Evolutionary conservation across 1,284 basidiomycete species (phyloP).

Genomic region (Cutaneotrichosporon arboriforme): DNA sequence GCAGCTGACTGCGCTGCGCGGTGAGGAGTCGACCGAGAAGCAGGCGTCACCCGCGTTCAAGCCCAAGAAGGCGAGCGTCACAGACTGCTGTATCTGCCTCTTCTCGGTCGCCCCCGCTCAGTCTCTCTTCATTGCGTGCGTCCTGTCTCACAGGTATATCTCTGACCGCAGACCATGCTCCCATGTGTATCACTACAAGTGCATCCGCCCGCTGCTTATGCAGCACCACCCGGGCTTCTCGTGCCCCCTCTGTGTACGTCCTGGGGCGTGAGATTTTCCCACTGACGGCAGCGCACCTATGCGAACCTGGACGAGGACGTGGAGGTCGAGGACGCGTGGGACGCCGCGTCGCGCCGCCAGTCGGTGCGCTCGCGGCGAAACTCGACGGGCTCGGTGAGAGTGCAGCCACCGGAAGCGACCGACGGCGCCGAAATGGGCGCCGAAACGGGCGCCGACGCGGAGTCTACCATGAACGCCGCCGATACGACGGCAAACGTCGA

Average conservation of each 20-base stretch:
- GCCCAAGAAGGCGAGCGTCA: constrained; percentile 51
- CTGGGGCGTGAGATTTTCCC: too few relatives aligned
- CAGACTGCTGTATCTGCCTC: constrained; percentile 94
- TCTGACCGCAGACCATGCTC: constrained; percentile 64
- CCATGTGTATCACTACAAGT: constrained; percentile 98
- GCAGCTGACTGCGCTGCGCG: constrained; percentile 41
- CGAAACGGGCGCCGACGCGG: background rate
- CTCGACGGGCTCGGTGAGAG: constrained; percentile 35
- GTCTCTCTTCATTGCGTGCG: constrained; percentile 83
- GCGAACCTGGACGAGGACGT: constrained; percentile 95
- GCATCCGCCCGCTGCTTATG: constrained; percentile 84
- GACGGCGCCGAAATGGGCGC: background rate
- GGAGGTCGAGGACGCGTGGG: constrained; percentile 59
- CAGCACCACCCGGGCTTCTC: constrained; percentile 87
- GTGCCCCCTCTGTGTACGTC: constrained; percentile 74
- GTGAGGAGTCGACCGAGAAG: constrained; percentile 10
- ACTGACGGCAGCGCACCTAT: constrained; percentile 58
- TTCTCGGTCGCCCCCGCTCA: constrained; percentile 92
- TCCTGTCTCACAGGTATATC: background rate
- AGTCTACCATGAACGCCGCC: background rate
- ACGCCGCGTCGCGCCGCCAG: constrained; percentile 43
- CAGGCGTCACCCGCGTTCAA: constrained; percentile 19
- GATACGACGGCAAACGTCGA: background rate
- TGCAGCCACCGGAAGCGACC: constrained; percentile 5
- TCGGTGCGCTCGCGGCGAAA: constrained; percentile 39